A percentile compares a stretch with the other conserved stretches of the same genome.
Evolutionary conservation across 148 eudicot species (phyloP).

Genomic region (Tetragonia tetragonoides): DNA sequence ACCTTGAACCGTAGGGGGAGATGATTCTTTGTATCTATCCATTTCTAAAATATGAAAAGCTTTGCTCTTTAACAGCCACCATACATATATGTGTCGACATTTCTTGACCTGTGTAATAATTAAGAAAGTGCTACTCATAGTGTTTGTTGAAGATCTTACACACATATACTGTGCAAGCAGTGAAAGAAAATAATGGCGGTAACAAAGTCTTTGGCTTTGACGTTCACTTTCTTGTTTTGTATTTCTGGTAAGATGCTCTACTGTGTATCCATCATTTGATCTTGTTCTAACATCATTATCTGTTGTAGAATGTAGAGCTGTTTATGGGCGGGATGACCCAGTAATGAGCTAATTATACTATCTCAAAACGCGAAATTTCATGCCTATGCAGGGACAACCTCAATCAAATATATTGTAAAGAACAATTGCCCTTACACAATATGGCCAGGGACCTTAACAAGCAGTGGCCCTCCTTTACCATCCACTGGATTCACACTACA

Average conservation of each 20-base stretch:
- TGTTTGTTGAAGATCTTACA: too few relatives aligned
- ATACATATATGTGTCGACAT: too few relatives aligned
- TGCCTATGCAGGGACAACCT: conserved; percentile 30
- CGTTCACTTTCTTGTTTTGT: conserved; percentile 8
- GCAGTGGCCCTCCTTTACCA: conserved; percentile 30
- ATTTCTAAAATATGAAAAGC: too few relatives aligned
- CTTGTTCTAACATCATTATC: not conserved
- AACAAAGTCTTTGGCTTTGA: not conserved
- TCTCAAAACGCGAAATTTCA: not conserved
- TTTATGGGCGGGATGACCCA: too few relatives aligned
- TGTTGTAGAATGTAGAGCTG: too few relatives aligned
- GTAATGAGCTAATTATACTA: too few relatives aligned
- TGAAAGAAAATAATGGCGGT: not conserved
- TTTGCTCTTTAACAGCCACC: too few relatives aligned
- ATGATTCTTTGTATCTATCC: too few relatives aligned
- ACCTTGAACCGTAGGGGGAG: too few relatives aligned
- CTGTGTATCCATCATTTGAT: not conserved
- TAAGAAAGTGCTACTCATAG: too few relatives aligned
- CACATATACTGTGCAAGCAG: too few relatives aligned
- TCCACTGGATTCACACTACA: conserved; percentile 44
- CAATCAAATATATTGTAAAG: conserved; percentile 32
- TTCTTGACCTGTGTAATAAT: too few relatives aligned
- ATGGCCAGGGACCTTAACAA: conserved; percentile 55
- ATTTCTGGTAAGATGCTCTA: conserved; percentile 4
- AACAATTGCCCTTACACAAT: conserved; percentile 48